Conservation (phyloP, 371 early-diverging fungal genomes). For the Lichtheimia ramosa region DNA sequence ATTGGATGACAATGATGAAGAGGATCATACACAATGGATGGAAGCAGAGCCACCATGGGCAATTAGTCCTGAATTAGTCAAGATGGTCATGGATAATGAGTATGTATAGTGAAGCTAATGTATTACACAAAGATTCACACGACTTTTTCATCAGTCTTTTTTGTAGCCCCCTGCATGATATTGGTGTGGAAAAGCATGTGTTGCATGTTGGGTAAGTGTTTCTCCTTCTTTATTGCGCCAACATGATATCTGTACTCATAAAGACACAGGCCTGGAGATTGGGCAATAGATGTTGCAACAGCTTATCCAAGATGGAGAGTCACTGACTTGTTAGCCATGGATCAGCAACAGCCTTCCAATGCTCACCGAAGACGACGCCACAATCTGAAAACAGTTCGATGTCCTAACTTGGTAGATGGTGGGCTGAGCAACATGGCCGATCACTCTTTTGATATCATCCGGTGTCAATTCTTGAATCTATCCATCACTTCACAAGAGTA, state of each 20-base stretch:
- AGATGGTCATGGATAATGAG: constrained; percentile 40
- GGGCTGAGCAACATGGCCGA: constrained; percentile 29
- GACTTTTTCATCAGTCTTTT: constrained; percentile 18
- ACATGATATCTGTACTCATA: neutral
- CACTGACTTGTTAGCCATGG: constrained; percentile 30
- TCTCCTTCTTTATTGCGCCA: no score
- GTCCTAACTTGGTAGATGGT: constrained; percentile 15
- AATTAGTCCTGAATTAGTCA: constrained; percentile 36
- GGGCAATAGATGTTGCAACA: constrained; percentile 37
- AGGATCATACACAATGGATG: neutral
- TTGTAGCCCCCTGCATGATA: constrained; percentile 22
- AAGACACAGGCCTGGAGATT: constrained; percentile 37
- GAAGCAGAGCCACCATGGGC: constrained; percentile 25
- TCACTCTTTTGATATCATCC: constrained; percentile 37
- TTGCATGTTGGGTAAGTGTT: constrained; percentile 36
- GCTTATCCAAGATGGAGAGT: constrained; percentile 33
- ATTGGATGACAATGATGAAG: neutral
- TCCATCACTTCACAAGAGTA: constrained; percentile 28
- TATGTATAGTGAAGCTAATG: constrained; percentile 12
- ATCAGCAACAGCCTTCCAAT: neutral
- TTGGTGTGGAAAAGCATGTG: constrained; percentile 31
- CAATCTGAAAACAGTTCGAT: neutral
- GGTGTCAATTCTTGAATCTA: constrained; percentile 29
- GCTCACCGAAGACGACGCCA: neutral
- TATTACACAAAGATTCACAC: neutral